Evolutionary conservation across 2,329 filamentous ascomycete genomes (phyloP).

Genomic region (Beauveria varroae): DNA sequence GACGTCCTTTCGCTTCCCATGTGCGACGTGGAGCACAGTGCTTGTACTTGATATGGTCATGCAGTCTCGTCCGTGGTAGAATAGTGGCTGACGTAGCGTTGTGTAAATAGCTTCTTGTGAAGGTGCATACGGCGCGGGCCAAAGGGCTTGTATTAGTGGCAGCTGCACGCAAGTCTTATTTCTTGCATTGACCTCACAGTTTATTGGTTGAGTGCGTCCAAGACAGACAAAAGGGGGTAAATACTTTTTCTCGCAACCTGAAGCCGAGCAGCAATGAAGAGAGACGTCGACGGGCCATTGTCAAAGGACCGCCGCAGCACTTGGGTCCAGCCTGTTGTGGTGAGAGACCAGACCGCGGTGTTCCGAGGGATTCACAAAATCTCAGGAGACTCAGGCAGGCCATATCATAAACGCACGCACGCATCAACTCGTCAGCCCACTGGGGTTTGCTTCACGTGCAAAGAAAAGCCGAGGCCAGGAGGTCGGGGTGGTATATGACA

Average conservation of each 20-base stretch:
- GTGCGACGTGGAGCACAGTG: neutral
- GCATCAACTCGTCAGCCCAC: neutral
- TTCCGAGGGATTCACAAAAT: too few species aligned
- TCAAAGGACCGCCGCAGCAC: neutral
- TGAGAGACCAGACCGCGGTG: neutral
- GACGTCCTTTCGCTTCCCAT: neutral
- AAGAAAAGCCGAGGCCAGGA: neutral
- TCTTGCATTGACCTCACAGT: too few species aligned
- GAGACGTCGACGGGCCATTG: neutral
- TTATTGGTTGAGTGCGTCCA: too few species aligned
- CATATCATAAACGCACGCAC: neutral
- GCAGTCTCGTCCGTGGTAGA: neutral
- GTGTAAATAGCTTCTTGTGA: too few species aligned
- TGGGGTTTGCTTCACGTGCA: neutral
- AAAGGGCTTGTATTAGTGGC: too few species aligned
- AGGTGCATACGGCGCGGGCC: too few species aligned
- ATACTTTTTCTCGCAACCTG: neutral
- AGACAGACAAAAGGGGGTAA: neutral
- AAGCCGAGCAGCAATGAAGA: too few species aligned
- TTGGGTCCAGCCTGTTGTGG: neutral
- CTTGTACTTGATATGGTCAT: neutral
- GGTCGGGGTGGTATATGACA: neutral
- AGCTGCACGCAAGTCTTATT: too few species aligned
- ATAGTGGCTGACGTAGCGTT: neutral
- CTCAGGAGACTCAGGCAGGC: neutral